These are phyloP conservation scores for Talaromyces trachyspermus DNA, from an alignment of 495 filamentous ascomycete species.

Conservation along the genomic window DNA sequence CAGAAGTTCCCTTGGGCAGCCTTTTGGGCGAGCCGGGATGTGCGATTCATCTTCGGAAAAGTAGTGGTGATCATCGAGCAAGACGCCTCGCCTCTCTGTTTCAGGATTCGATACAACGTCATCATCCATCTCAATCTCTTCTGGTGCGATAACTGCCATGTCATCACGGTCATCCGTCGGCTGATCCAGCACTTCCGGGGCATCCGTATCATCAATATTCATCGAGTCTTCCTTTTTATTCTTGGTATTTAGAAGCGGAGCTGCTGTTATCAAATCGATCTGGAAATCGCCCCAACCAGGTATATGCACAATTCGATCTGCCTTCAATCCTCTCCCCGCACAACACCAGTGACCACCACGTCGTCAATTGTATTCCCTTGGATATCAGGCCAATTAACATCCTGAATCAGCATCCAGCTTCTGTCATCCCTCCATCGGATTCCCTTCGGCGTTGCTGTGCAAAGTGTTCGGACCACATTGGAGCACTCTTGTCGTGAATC, in stretches of 20 bases:
- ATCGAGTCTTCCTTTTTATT: slow-evolving; percentile 60
- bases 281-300: slow-evolving; percentile 95
- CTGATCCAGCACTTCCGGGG: slow-evolving; percentile 50
- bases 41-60: slow-evolving; percentile 85
- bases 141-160: slow-evolving; percentile 75
- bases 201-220: slow-evolving; percentile 51
- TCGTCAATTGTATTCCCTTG: slow-evolving; percentile 39
- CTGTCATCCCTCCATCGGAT: slow-evolving; percentile 88
- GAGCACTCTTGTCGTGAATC: slow-evolving; percentile 82
- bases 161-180: slow-evolving; percentile 76
- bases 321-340: slow-evolving; percentile 84
- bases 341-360: slow-evolving; percentile 74
- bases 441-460: slow-evolving; percentile 84
- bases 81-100: slow-evolving; percentile 64
- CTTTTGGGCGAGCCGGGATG: slow-evolving; percentile 56
- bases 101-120: slow-evolving; percentile 50
- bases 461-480: slow-evolving; percentile 82
- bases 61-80: slow-evolving; percentile 96
- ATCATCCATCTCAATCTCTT: slow-evolving; percentile 69
- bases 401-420: slow-evolving; percentile 89
- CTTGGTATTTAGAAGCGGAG: slow-evolving; percentile 47
- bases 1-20: slow-evolving; percentile 83
- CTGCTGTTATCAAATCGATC: slow-evolving; percentile 76
- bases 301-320: slow-evolving; percentile 81
- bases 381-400: slow-evolving; percentile 58